Base-by-base conservation (phyloP, 768 basidiomycete species). In the Lactifluus rugatus region DNA sequence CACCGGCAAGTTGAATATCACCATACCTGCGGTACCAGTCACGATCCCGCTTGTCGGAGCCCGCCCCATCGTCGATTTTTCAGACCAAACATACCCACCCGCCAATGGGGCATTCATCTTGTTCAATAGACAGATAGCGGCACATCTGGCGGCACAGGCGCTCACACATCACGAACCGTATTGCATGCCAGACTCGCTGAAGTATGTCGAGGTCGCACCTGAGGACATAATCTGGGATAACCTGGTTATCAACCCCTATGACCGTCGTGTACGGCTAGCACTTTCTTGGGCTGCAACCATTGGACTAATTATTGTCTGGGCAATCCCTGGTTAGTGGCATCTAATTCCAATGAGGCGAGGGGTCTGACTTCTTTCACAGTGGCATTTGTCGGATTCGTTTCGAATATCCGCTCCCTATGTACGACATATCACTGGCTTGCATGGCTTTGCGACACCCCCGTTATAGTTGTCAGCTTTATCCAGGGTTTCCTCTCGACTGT, bases 111-210 rank as follows among this genome's bases (percentile, higher is more conserved):
- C 87, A 9, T 97, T 97, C 70, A 77, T 98, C 56, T 85, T 89
- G n/a, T 98, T 97, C 79, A 83, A 93, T 69, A 79, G 82, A 62
- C 95, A 97, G 74, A 89, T 96, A 60, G 87, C 89, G 3, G 93
- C 94, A 16, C 93, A 97, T 71, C 74, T 97, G 70, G 92, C 89
- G 2, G 78, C 79, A 36, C 84, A 93, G 71, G 74, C 77, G 5
- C 72, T 93, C 41, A 73, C 82, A 7, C 89, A 94, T 2, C 86
- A 93, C 67, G 82, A 83, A 54, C 91, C 91, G 31, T 90, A 90
- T 64, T 74, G 81, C n/a, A 96, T 97, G 92, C 76, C 78, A 16
- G 74, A 74, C 17, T 48, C 48, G 11, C 45, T 56, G 26, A 81
- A 83, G 47, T 87, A 84, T 67, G 78, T 85, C 41, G 94, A 96